These are phyloP conservation scores for Hepatocystis sp. DNA, from an alignment of 169 alveolate species.

Conservation along the genomic window DNA sequence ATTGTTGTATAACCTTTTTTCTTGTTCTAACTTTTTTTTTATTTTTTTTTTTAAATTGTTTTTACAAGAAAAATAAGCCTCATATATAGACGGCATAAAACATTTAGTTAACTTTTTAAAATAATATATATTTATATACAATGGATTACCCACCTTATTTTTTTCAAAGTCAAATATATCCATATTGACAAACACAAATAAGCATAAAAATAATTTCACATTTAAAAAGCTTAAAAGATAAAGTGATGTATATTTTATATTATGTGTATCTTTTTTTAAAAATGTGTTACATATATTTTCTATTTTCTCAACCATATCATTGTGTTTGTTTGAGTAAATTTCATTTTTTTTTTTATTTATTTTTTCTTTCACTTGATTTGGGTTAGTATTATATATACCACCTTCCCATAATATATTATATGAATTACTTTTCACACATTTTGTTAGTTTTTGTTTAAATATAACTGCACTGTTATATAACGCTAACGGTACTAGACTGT, in stretches of 20 bases:
- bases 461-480: conserved; percentile 29
- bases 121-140: conserved; percentile 35
- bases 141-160: conserved; percentile 20
- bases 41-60: conserved; percentile 8
- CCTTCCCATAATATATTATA: background rate
- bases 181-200: conserved; percentile 52
- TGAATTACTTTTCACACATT: background rate
- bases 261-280: conserved; percentile 25
- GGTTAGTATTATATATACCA: too few species aligned
- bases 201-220: conserved; percentile 41
- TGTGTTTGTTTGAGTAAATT: background rate
- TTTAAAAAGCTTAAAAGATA: conserved; percentile 22
- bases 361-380: too few species aligned
- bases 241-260: conserved; percentile 34
- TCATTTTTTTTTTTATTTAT: too few species aligned
- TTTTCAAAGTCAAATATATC: conserved; percentile 42
- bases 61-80: conserved; percentile 28
- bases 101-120: conserved; percentile 59
- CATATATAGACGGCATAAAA: conserved; percentile 37
- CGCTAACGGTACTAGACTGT: conserved; percentile 32
- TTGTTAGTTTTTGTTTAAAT: background rate
- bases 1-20: conserved; percentile 19
- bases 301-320: background rate
- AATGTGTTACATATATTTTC: background rate
- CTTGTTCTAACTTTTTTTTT: conserved; percentile 26